Evolutionary conservation across 345 rosid genomes (phyloP), one percentile per base, ranked within the genome.

Genomic region (Physaria fendleri): DNA sequence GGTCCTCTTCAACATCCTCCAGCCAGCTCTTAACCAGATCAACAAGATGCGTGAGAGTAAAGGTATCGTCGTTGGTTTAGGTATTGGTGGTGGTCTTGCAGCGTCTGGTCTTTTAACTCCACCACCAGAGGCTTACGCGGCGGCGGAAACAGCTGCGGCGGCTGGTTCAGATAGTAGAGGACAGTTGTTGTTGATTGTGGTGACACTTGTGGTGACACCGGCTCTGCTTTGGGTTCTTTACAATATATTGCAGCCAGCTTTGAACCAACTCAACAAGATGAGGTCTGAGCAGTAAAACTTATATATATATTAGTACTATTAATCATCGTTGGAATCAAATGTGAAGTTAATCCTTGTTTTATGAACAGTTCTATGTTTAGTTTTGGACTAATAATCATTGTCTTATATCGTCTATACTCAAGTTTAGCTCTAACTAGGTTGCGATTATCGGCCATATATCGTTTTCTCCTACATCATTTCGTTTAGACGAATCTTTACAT

Each of bases 1-100:
- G 98, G 98, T 88, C 8, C 88, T 92, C 5, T 92, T 48, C 89
- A 92, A 92, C 77, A 92, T 92, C 55, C 85, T 88, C 40, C 98
- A 81, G 59, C 98, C 98, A 3, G 98, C 95, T 4, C 76, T 92
- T 1, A 92, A 92, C 79, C 98, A 92, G 73, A 6, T 88, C 72
- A 81, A 76, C 85, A 65, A 75, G 44, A 92, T 92, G 98, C 47
- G 87, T 4, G 76, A 76, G 63, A 38, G 69, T 60, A 92, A 64
- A 69, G 95, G 96, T 21, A 61, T 88, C 56, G 55, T 78, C 18
- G 50, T 82, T 0, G 96, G 98, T 71, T 64, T 92, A 1, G 98
- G 96, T 2, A 64, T 92, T 0, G 90, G 90, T 1, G 90, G 93
- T n/a, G 69, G 74, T 56, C 64, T 85, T 33, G 93, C 79, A 1